Percentiles rank a stretch among this genome's conserved stretches.
Evolutionary conservation across 257 asterid genomes (phyloP).

Genomic region (Echium plantagineum): DNA sequence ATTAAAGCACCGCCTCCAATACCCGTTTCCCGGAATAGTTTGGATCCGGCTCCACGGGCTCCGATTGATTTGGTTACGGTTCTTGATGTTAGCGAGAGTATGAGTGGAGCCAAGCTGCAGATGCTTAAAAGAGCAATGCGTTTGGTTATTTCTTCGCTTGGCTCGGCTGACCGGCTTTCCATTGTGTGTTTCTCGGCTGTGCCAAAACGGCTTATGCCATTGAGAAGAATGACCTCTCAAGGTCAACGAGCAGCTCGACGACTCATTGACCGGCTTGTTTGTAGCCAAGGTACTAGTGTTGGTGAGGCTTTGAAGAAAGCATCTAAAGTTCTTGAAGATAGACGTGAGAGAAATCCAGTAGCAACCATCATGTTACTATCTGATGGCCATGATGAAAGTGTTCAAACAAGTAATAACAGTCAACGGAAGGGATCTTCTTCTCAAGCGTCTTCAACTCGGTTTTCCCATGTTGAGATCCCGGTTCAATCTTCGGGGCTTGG

Average conservation of each 20-base stretch:
- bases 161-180: conserved; percentile 84
- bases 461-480: conserved; percentile 76
- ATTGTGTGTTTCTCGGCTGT: conserved; percentile 51
- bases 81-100: conserved; percentile 66
- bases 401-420: conserved; percentile 19
- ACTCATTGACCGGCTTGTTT: conserved; percentile 45
- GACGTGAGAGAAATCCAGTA: conserved; percentile 75
- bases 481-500: conserved; percentile 50
- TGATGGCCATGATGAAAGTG: conserved; percentile 53
- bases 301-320: conserved; percentile 71
- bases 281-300: conserved; percentile 54
- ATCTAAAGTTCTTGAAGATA: conserved; percentile 59
- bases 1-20: conserved; percentile 50
- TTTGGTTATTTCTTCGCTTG: conserved; percentile 69
- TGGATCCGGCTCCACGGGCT: conserved; percentile 50
- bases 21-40: conserved; percentile 16
- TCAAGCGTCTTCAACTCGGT: conserved; percentile 44
- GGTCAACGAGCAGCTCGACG: conserved; percentile 65
- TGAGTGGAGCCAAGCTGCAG: conserved; percentile 79
- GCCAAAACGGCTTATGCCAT: conserved; percentile 49
- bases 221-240: conserved; percentile 53
- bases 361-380: conserved; percentile 72
- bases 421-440: conserved; percentile 26
- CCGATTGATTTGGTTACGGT: conserved; percentile 85
- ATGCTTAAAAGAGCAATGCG: conserved; percentile 89